phyloP scores from a whole-genome alignment of 495 filamentous ascomycete species.

The Friedmanniomyces simplex region DNA sequence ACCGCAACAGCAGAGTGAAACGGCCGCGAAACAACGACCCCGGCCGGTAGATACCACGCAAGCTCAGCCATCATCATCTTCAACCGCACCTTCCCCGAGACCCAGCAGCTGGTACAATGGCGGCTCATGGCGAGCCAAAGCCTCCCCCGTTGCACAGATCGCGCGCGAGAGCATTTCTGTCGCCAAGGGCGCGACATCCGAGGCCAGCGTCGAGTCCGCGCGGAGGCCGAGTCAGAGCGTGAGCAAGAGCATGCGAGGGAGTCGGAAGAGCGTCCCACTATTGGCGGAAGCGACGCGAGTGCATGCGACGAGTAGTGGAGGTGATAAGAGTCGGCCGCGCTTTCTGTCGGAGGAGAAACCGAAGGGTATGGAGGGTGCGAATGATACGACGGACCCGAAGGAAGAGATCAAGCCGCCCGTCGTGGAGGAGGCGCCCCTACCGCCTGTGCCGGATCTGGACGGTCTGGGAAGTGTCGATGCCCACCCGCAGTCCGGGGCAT shows the following conservation, averaged over 20 bases:
- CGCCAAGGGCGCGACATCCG: slow-evolving; percentile 27
- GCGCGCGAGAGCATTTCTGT: slow-evolving; percentile 29
- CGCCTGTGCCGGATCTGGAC: slow-evolving; percentile 8
- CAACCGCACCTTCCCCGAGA: not conserved
- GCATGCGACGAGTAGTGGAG: slow-evolving; percentile 21
- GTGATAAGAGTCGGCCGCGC: slow-evolving; percentile 11
- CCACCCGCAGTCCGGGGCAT: slow-evolving; percentile 8
- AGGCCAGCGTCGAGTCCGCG: slow-evolving; percentile 16
- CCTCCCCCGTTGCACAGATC: slow-evolving; percentile 26
- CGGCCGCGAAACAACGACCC: not conserved
- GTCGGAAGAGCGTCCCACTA: slow-evolving; percentile 29
- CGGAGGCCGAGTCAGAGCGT: slow-evolving; percentile 13
- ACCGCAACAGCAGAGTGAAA: not conserved
- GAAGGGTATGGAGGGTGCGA: slow-evolving; percentile 1
- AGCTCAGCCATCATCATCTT: not conserved
- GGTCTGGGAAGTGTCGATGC: slow-evolving; percentile 1
- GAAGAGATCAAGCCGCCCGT: slow-evolving; percentile 4
- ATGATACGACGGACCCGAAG: slow-evolving; percentile 1
- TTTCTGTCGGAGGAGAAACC: slow-evolving; percentile 7
- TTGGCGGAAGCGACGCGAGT: slow-evolving; percentile 30
- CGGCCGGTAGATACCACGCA: not conserved
- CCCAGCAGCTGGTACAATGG: slow-evolving; percentile 24
- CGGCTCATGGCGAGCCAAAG: slow-evolving; percentile 31
- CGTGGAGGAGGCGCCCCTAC: slow-evolving; percentile 11
- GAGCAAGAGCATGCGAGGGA: slow-evolving; percentile 24